These are phyloP conservation scores for Trichomonascaceae sp. DNA, from an alignment of 1,139 yeast genomes.

Conservation along the genomic window DNA sequence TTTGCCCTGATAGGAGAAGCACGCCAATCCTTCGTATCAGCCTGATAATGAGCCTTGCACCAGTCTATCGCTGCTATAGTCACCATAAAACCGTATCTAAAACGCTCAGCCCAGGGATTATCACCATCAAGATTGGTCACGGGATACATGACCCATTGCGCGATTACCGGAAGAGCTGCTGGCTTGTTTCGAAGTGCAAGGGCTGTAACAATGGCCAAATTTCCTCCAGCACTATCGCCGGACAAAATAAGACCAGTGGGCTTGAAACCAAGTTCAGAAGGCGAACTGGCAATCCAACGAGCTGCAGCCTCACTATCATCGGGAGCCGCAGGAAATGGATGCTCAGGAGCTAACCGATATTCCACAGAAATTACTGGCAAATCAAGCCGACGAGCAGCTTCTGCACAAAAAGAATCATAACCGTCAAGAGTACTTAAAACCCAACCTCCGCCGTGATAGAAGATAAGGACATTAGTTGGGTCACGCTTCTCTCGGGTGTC, in stretches of 20 bases:
- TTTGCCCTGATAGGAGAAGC: background rate
- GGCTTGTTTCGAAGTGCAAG: slow-evolving; percentile 27
- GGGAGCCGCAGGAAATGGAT: slow-evolving; percentile 44
- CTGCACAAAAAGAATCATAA: slow-evolving; percentile 42
- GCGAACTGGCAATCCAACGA: slow-evolving; percentile 21
- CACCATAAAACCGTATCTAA: background rate
- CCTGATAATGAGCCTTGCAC: background rate
- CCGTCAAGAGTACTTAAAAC: slow-evolving; percentile 41
- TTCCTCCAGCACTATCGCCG: slow-evolving; percentile 47
- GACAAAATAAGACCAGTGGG: slow-evolving; percentile 33
- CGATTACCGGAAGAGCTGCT: background rate
- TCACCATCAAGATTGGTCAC: background rate
- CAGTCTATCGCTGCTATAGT: background rate
- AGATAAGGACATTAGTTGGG: slow-evolving; percentile 28
- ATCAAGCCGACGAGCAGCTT: slow-evolving; percentile 21
- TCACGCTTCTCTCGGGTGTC: background rate
- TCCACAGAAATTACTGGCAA: slow-evolving; percentile 28
- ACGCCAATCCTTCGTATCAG: background rate
- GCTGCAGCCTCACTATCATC: slow-evolving; percentile 41
- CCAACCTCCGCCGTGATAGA: slow-evolving; percentile 47
- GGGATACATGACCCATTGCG: background rate
- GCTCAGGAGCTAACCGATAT: slow-evolving; percentile 45
- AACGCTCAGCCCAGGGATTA: background rate
- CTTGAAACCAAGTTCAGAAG: slow-evolving; percentile 31
- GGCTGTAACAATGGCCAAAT: slow-evolving; percentile 33